Conservation (phyloP, 1,284 basidiomycete species). For the Apiotrichum brassicae region DNA sequence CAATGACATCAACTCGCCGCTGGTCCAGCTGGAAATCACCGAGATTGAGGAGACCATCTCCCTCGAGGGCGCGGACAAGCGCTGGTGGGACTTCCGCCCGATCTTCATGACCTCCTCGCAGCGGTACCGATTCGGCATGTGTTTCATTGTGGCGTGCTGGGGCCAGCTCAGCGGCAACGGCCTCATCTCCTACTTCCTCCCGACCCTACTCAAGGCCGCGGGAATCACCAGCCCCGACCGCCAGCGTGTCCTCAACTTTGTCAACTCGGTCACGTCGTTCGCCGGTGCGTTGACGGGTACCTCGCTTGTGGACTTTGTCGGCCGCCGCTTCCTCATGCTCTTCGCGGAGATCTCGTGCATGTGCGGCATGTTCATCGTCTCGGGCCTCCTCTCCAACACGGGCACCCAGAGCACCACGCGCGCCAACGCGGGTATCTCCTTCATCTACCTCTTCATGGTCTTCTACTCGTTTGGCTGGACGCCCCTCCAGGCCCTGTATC, state of each 20-base stretch:
- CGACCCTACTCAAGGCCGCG: constrained; percentile 23
- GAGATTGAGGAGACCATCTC: constrained; percentile 54
- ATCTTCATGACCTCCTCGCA: constrained; percentile 50
- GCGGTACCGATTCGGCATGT: constrained; percentile 53
- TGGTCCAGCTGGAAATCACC: constrained; percentile 53
- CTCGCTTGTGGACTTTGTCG: constrained; percentile 23
- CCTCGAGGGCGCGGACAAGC: constrained; percentile 28
- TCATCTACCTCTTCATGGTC: constrained; percentile 22
- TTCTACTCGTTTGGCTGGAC: constrained; percentile 53
- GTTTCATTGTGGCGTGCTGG: constrained; percentile 45
- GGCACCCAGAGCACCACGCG: constrained; percentile 19
- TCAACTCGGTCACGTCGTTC: constrained; percentile 27
- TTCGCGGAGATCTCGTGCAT: constrained; percentile 18
- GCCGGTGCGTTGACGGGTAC: constrained; percentile 29
- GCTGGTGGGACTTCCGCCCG: constrained; percentile 56
- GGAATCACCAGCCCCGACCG: constrained; percentile 25
- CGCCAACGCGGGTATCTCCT: constrained; percentile 30
- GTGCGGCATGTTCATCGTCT: constrained; percentile 28
- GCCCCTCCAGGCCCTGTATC: constrained; percentile 55
- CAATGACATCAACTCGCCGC: constrained; percentile 51
- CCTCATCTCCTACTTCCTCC: constrained; percentile 45
- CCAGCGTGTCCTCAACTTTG: constrained; percentile 30
- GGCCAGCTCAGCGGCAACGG: constrained; percentile 32
- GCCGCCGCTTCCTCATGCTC: constrained; percentile 30
- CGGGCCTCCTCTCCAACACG: constrained; percentile 24